Evolutionary conservation across 2,329 filamentous ascomycete genomes (phyloP), one percentile per base, ranked within the genome.

Genomic region (Cercospora sesami): DNA sequence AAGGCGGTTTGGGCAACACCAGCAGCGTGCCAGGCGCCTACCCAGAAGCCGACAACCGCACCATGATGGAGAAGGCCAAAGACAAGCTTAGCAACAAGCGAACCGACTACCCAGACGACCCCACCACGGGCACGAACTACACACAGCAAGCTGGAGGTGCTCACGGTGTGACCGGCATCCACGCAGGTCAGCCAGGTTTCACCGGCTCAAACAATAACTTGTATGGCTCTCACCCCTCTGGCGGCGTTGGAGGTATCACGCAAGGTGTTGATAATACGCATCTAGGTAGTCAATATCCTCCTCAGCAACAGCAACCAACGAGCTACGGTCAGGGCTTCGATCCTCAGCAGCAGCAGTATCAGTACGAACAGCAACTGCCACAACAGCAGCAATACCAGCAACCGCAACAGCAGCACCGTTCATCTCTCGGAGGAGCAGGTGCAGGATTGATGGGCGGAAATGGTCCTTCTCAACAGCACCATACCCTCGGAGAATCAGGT

Each of bases 61-160:
- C 59, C 10, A 45, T 59, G 30, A 64, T 68, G 66, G 68, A 70
- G n/a, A 68, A 70, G 55, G 57, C 61, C 18, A 70, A 70, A 60
- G 68, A 70, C 36, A 67, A 63, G 42, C 58, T 68, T 39, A 60
- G 39, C 45, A 51, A 28, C 42, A 65, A 63, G 59, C 55, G 68
- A 28, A 57, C 66, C 16, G 60, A 64, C 55, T 57, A 63, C n/a
- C 68, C 68, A 42, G 68, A 70, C 26, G 64, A 70, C 14, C 64
- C 68, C 39, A 7, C 67, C n/a, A 66, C 64, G 10, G 68, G 66
- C 28, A 63, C 59, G 30, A 70, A 70, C 36, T 68, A 63, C 39
- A 48, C 62, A 7, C 64, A 69, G 39, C 60, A 64, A 5, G 62
- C 55, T 31, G 63, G 48, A 51, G 18, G 36, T 42, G 36, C 48